Conservation (phyloP, 108 stramenopile genomes). For the Skeletonema tropicum region DNA sequence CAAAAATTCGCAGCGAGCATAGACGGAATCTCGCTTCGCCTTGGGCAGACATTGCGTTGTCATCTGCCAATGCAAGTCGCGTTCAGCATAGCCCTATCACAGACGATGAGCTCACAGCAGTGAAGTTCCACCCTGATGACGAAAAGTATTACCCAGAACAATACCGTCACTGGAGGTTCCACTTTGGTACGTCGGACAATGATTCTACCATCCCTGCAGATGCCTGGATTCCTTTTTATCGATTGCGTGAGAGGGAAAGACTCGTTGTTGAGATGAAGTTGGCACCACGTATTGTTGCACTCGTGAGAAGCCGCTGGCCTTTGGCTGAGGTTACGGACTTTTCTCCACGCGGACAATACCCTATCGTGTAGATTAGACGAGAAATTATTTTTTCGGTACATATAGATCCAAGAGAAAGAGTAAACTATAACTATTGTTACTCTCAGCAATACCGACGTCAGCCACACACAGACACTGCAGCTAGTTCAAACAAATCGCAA, state of each 20-base stretch:
- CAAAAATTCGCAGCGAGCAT: conserved; percentile 9
- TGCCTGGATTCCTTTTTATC: conserved; percentile 71
- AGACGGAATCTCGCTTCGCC: conserved; percentile 21
- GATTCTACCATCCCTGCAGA: conserved; percentile 6
- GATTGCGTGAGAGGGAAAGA: conserved; percentile 55
- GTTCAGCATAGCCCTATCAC: conserved; percentile 22
- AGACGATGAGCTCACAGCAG: conserved; percentile 48
- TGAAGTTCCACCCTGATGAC: conserved; percentile 65
- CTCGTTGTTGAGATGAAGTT: conserved; percentile 67
- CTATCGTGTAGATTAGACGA: too few relatives aligned
- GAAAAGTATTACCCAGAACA: conserved; percentile 60
- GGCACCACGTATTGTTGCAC: conserved; percentile 65
- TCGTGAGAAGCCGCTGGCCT: conserved; percentile 79
- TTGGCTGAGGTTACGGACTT: conserved; percentile 59
- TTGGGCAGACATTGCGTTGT: not conserved
- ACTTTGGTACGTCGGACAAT: conserved; percentile 20
- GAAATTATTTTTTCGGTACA: not conserved
- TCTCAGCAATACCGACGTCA: not conserved
- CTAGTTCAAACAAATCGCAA: conserved; percentile 1
- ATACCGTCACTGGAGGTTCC: conserved; percentile 71
- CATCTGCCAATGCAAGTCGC: not conserved
- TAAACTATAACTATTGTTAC: not conserved
- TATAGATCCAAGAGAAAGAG: not conserved
- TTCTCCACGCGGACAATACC: conserved; percentile 34
- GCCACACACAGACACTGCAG: not conserved